A percentile compares a stretch with the other conserved stretches of the same genome.
Evolutionary conservation across 2,329 filamentous ascomycete genomes (phyloP).

Genomic region (Arachnopeziza araneosa): DNA sequence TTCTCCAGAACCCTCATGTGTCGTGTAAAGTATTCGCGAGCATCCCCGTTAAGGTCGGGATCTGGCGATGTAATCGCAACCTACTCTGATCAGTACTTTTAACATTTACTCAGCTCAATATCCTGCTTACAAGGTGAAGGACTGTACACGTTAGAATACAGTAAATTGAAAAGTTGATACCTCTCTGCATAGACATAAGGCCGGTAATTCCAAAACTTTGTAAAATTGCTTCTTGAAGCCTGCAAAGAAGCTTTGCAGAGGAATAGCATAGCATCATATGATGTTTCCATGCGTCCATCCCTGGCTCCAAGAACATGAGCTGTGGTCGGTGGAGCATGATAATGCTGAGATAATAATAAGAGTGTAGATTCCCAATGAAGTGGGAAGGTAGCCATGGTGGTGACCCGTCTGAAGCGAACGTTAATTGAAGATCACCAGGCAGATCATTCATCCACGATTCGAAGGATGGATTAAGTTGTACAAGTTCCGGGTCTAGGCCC

Average conservation of each 20-base stretch:
- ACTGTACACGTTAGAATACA: conserved; percentile 86
- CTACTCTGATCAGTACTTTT: conserved; percentile 42
- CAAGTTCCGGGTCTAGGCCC: conserved; percentile 79
- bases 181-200: conserved; percentile 85
- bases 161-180: conserved; percentile 95
- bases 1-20: conserved; percentile 92
- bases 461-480: conserved; percentile 72
- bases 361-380: conserved; percentile 83
- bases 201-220: conserved; percentile 72
- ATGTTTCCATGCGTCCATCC: conserved; percentile 71
- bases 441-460: conserved; percentile 71
- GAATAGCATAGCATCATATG: conserved; percentile 84
- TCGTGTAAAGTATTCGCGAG: conserved; percentile 81
- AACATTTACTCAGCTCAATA: not conserved
- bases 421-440: conserved; percentile 71
- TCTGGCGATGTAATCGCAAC: conserved; percentile 91
- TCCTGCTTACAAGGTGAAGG: conserved; percentile 71
- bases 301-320: conserved; percentile 68
- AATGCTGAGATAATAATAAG: conserved; percentile 78
- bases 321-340: conserved; percentile 88
- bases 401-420: conserved; percentile 71
- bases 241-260: conserved; percentile 78
- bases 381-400: conserved; percentile 81
- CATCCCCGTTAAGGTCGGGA: conserved; percentile 77
- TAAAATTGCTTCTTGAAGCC: conserved; percentile 78